A percentile compares a stretch with the other conserved stretches of the same genome.
Evolutionary conservation across 73 alveolate genomes (phyloP).

Genomic region (Blepharisma stoltei): DNA sequence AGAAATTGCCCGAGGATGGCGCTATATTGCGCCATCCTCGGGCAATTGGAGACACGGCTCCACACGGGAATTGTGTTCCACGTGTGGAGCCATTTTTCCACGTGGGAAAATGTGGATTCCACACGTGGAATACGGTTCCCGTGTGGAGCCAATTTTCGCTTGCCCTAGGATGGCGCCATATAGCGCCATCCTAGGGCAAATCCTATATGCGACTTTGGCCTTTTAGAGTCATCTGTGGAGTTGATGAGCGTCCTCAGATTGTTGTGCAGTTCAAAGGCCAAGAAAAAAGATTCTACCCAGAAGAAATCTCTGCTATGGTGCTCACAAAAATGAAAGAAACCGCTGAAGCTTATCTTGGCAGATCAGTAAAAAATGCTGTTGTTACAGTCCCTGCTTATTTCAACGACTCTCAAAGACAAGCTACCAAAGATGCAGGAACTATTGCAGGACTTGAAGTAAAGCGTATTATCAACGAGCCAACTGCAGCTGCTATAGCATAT

Average conservation of each 20-base stretch:
- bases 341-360: slow-evolving; percentile 70
- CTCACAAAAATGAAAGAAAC: slow-evolving; percentile 75
- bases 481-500: slow-evolving; percentile 95
- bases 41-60: no score
- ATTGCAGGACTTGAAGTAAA: slow-evolving; percentile 67
- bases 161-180: no score
- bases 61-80: no score
- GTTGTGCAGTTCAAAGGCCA: slow-evolving; percentile 63
- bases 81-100: no score
- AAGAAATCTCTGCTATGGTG: slow-evolving; percentile 94
- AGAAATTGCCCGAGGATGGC: no score
- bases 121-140: no score
- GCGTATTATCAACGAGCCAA: slow-evolving; percentile 79
- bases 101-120: no score
- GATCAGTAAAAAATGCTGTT: slow-evolving; percentile 72
- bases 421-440: slow-evolving; percentile 82
- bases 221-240: slow-evolving; percentile 85
- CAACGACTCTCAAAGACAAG: slow-evolving; percentile 77
- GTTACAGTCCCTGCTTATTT: slow-evolving; percentile 85
- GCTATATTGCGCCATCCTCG: no score
- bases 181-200: no score
- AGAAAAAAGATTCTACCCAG: slow-evolving; percentile 69
- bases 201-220: slow-evolving; percentile 90
- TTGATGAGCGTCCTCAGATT: slow-evolving; percentile 87
- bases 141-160: no score